Percentiles rank a stretch among this genome's conserved stretches.
phyloP scores from a whole-genome alignment of 345 rosid genomes.

The Heritiera littoralis region DNA sequence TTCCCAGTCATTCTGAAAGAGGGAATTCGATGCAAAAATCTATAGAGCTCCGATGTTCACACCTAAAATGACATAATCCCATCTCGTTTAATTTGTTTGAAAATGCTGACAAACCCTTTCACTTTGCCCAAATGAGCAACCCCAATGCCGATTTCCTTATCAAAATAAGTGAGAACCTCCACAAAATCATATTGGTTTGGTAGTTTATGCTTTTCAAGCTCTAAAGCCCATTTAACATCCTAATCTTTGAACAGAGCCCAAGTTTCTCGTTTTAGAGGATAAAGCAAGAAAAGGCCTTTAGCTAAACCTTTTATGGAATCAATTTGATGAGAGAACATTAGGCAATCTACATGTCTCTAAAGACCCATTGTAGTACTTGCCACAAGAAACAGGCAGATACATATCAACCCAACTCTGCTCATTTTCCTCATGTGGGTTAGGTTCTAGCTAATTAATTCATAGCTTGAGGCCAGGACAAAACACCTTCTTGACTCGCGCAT shows the following conservation, averaged over 20 bases:
- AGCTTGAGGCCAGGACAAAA: conserved; percentile 54
- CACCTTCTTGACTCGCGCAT: conserved; percentile 64
- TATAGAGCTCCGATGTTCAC: conserved; percentile 45
- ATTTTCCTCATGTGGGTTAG: conserved; percentile 37
- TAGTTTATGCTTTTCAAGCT: conserved; percentile 42
- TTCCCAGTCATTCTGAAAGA: conserved; percentile 66
- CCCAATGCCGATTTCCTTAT: conserved; percentile 48
- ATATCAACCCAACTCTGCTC: conserved; percentile 41
- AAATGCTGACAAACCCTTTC: conserved; percentile 74
- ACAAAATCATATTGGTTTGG: conserved; percentile 62
- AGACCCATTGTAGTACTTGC: conserved; percentile 46
- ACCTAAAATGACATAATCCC: conserved; percentile 41
- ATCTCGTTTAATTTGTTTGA: conserved; percentile 34
- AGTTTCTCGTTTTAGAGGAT: conserved; percentile 75
- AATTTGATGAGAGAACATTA: conserved; percentile 70
- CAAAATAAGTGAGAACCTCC: conserved; percentile 60
- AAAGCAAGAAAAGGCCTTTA: conserved; percentile 35
- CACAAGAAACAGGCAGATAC: conserved; percentile 66
- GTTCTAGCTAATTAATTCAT: conserved; percentile 72
- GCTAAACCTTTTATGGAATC: conserved; percentile 16
- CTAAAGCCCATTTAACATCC: conserved; percentile 57
- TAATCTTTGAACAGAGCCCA: conserved; percentile 88
- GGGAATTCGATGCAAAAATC: conserved; percentile 78
- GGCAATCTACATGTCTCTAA: conserved; percentile 37
- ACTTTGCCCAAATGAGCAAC: conserved; percentile 73